Percentiles rank a stretch among this genome's conserved stretches.
Evolutionary conservation across 139 green algal species (phyloP).

Genomic region (Diplosphaera chodatii): DNA sequence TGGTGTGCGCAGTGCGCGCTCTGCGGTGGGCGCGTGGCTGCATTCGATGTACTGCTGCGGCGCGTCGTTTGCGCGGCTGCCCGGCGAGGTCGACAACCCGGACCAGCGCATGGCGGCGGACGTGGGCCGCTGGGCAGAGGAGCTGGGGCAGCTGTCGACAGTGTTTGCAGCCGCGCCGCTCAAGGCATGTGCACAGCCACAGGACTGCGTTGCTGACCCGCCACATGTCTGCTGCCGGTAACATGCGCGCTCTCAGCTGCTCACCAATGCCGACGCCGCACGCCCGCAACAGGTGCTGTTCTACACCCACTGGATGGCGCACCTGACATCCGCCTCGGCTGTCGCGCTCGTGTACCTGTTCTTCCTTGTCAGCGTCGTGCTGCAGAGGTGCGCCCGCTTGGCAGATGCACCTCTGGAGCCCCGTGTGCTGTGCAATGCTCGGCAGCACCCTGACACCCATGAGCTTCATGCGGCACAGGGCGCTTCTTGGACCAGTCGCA

Average conservation of each 20-base stretch:
- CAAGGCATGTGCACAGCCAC: too few species aligned
- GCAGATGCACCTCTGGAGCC: too few species aligned
- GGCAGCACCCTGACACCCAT: too few species aligned
- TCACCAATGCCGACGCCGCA: too few species aligned
- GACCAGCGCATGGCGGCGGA: conserved; percentile 79
- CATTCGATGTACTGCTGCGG: conserved; percentile 27
- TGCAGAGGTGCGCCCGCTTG: conserved; percentile 23
- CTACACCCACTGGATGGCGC: not conserved
- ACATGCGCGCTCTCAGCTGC: not conserved
- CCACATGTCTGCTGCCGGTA: not conserved
- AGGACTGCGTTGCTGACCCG: too few species aligned
- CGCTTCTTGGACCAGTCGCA: conserved; percentile 38
- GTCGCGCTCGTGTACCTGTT: conserved; percentile 43
- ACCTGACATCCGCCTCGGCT: conserved; percentile 22
- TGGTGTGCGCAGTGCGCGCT: conserved; percentile 22
- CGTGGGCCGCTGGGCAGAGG: conserved; percentile 1
- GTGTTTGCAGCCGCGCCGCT: conserved; percentile 11
- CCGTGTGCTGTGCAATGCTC: too few species aligned
- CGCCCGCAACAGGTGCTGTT: not conserved
- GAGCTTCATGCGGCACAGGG: too few species aligned
- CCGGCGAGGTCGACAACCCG: conserved; percentile 61
- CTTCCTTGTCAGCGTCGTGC: conserved; percentile 28
- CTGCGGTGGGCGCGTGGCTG: conserved; percentile 7
- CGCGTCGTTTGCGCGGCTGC: conserved; percentile 15
- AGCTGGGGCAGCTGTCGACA: not conserved